phyloP scores from a whole-genome alignment of 2,329 filamentous ascomycete genomes.

The Penicillium sp. region DNA sequence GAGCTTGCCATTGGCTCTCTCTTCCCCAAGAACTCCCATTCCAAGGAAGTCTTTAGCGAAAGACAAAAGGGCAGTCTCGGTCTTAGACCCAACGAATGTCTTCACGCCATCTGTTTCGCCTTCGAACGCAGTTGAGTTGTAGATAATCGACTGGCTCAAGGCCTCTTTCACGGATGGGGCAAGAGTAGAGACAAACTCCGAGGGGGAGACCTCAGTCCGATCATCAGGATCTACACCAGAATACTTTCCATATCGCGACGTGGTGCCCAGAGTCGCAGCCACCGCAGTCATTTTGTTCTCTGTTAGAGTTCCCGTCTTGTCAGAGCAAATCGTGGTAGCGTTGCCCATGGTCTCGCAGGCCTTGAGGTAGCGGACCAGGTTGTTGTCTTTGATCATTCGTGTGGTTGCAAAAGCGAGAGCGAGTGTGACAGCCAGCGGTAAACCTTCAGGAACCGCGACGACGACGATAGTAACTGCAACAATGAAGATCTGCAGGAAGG shows the following conservation, averaged over 20 bases:
- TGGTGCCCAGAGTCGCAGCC: constrained; percentile 54
- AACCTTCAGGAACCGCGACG: constrained; percentile 60
- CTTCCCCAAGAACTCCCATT: constrained; percentile 61
- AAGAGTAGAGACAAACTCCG: constrained; percentile 56
- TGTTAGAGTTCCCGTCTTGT: constrained; percentile 66
- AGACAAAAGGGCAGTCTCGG: constrained; percentile 70
- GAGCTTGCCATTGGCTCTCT: constrained; percentile 61
- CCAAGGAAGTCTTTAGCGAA: constrained; percentile 67
- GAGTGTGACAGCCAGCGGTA: constrained; percentile 61
- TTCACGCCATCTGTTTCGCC: constrained; percentile 59
- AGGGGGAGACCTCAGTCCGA: constrained; percentile 51
- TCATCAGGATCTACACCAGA: constrained; percentile 29
- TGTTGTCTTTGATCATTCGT: constrained; percentile 63
- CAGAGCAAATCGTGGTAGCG: constrained; percentile 63
- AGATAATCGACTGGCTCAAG: constrained; percentile 62
- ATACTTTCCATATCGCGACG: constrained; percentile 46
- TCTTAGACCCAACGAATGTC: constrained; percentile 72
- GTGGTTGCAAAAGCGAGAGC: constrained; percentile 63
- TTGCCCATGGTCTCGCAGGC: constrained; percentile 66
- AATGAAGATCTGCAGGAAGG: constrained; percentile 60
- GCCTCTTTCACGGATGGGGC: constrained; percentile 55
- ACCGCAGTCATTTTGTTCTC: constrained; percentile 64
- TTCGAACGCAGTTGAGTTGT: constrained; percentile 71
- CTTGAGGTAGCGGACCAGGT: constrained; percentile 58
- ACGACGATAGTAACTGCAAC: constrained; percentile 60